These are phyloP conservation scores for Trypanosoma grayi DNA, from an alignment of 208 protist species.

Conservation along the genomic window DNA sequence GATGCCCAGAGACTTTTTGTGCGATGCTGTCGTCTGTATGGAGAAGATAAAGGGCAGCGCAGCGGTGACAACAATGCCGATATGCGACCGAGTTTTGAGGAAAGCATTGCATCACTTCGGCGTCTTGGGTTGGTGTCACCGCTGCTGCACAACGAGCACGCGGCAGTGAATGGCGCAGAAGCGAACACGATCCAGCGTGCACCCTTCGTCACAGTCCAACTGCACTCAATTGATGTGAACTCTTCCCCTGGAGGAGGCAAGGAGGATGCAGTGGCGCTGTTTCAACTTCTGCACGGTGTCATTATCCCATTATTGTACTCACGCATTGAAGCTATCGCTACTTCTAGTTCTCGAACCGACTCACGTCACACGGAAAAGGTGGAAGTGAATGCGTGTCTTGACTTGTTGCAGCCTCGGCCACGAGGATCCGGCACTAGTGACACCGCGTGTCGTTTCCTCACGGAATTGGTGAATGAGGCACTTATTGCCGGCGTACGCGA, in stretches of 20 bases:
- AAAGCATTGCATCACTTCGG: constrained; percentile 8
- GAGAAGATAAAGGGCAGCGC: neutral
- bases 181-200: constrained; percentile 5
- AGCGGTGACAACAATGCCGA: neutral
- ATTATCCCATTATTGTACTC: constrained; percentile 17
- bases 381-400: too few species aligned
- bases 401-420: neutral
- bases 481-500: constrained; percentile 12
- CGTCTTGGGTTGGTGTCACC: constrained; percentile 13
- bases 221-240: constrained; percentile 10
- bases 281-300: constrained; percentile 21
- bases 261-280: neutral
- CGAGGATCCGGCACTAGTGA: neutral
- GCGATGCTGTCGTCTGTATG: neutral
- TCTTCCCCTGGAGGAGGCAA: neutral
- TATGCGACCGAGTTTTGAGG: constrained; percentile 3
- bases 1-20: constrained; percentile 19
- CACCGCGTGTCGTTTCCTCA: constrained; percentile 7
- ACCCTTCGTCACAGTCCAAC: constrained; percentile 9
- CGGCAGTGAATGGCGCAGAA: neutral
- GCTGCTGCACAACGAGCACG: neutral
- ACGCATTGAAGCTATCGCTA: neutral
- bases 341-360: neutral
- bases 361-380: neutral
- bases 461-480: constrained; percentile 16